These are phyloP conservation scores for Coelastrella sp. DNA, from an alignment of 139 green algal species.

Conservation along the genomic window DNA sequence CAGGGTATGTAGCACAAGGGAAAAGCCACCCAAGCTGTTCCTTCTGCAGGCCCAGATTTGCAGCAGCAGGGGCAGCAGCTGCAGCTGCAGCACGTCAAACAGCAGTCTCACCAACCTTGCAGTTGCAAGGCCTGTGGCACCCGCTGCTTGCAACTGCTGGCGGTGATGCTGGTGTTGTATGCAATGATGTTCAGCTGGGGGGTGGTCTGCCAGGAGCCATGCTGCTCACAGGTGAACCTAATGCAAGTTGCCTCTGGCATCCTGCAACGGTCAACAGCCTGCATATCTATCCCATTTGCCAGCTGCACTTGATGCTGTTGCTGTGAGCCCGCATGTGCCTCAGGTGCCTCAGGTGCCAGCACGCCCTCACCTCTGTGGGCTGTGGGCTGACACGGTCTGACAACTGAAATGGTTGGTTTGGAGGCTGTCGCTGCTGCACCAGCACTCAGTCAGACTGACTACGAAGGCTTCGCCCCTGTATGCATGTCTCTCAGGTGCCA, in stretches of 20 bases:
- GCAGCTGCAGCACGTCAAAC: neutral
- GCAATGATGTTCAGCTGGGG: slow-evolving; percentile 75
- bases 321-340: no score
- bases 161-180: slow-evolving; percentile 36
- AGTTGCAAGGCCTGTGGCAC: slow-evolving; percentile 69
- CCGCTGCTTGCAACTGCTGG: slow-evolving; percentile 57
- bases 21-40: slow-evolving; percentile 53
- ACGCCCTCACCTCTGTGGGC: no score
- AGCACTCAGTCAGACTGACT: neutral
- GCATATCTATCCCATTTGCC: neutral
- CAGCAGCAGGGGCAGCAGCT: slow-evolving; percentile 38
- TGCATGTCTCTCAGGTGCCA: slow-evolving; percentile 76
- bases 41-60: slow-evolving; percentile 67
- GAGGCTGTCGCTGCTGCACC: neutral
- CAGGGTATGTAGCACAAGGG: neutral
- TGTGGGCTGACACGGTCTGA: no score
- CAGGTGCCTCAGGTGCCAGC: no score
- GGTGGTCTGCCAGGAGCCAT: slow-evolving; percentile 48
- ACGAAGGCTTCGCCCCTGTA: slow-evolving; percentile 37
- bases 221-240: slow-evolving; percentile 68
- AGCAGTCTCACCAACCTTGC: slow-evolving; percentile 46
- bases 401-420: neutral
- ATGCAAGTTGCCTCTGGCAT: neutral
- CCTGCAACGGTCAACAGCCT: neutral
- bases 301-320: neutral